These are phyloP conservation scores for Suillus luteus DNA, from an alignment of 768 basidiomycete species.

Conservation along the genomic window DNA sequence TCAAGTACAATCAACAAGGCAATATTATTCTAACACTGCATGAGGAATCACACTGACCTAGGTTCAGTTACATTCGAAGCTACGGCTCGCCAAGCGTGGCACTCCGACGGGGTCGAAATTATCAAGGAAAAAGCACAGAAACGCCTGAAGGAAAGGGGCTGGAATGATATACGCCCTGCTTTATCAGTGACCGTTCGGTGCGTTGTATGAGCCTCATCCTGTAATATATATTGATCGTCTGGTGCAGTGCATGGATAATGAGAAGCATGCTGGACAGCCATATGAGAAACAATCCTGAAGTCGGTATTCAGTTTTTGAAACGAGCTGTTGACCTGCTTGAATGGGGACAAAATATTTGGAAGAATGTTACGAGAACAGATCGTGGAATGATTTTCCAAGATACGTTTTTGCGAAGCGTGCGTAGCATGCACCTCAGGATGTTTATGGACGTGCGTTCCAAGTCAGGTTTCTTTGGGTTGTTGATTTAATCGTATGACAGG, in stretches of 20 bases:
- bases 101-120: slow-evolving; percentile 11
- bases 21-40: slow-evolving; percentile 6
- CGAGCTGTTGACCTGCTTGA: slow-evolving; percentile 19
- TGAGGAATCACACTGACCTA: not conserved
- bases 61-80: slow-evolving; percentile 18
- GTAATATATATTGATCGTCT: not conserved
- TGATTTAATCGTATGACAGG: not conserved
- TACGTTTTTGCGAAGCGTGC: slow-evolving; percentile 19
- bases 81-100: slow-evolving; percentile 23
- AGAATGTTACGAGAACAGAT: slow-evolving; percentile 17
- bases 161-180: slow-evolving; percentile 34
- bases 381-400: slow-evolving; percentile 23
- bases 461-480: not conserved
- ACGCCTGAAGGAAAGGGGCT: slow-evolving; percentile 25
- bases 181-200: slow-evolving; percentile 42
- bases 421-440: slow-evolving; percentile 8
- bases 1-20: slow-evolving; percentile 28
- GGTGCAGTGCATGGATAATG: slow-evolving; percentile 25
- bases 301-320: slow-evolving; percentile 15
- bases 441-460: not conserved
- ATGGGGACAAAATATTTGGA: slow-evolving; percentile 19
- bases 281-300: slow-evolving; percentile 1
- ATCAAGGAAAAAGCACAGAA: slow-evolving; percentile 25
- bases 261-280: slow-evolving; percentile 13
- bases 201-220: slow-evolving; percentile 2